Evolutionary conservation across 768 basidiomycete genomes (phyloP), one percentile per base, ranked within the genome.

Genomic region (Psilocybe cyanescens): DNA sequence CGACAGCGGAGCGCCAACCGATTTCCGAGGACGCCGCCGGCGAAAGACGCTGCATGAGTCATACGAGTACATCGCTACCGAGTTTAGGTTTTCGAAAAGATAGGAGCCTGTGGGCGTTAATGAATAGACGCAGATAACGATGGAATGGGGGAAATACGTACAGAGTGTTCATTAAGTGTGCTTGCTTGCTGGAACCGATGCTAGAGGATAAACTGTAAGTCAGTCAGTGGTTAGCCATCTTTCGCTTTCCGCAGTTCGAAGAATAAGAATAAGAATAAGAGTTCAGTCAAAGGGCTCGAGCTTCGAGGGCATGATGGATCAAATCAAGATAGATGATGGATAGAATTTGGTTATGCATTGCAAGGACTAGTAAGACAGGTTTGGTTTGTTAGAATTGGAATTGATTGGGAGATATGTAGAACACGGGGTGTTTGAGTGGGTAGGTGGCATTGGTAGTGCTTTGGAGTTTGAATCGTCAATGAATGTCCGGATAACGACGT

Each of bases 371-470:
- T n/a, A 55, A 17, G 14, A 55, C 54, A 55, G 14, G 39, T 55
- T 55, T 55, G 17, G 28, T 44, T 55, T 55, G 54, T 55, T 55
- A 41, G 54, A 45, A 44, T 35, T 17, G 54, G 28, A 41, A 41
- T 39, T 39, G 37, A 14, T 14, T 8, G 8, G 37, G 37, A 55
- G 24, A 24, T 24, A 24, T 24, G 24, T 24, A 24, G 24, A 24
- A 24, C 24, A 24, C 24, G 2, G 24, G 24, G 2, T 24, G 24
- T 24, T 37, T 37, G 33, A 41, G 17, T 11, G 39, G 54, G 37
- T 39, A 39, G 24, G 24, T 24, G 24, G 37, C 37, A 39, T 39
- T 39, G 14, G 2, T 24, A 24, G 2, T 24, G 24, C 24, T 24
- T 24, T 24, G 24, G 24, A 24, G 24, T 24, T 24, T 24, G 24